phyloP scores from a whole-genome alignment of 495 filamentous ascomycete genomes.

The Bryoglossum gracile region DNA sequence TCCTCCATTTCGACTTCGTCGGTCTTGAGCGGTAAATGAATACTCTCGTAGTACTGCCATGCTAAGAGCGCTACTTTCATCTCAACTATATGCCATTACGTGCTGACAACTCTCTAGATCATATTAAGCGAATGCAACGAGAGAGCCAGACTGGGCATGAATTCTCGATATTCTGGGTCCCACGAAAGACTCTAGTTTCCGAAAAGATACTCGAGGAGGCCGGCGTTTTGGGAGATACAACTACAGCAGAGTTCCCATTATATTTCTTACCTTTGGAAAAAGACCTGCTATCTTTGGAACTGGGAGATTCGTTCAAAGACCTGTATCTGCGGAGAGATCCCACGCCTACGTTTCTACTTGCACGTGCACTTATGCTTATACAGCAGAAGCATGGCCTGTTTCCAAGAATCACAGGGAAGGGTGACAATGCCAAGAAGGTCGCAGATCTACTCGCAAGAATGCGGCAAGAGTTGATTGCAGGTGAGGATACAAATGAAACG shows the following conservation, averaged over 20 bases:
- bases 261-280: conserved; percentile 87
- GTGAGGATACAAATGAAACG: conserved; percentile 58
- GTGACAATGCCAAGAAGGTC: conserved; percentile 82
- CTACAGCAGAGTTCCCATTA: conserved; percentile 73
- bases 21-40: conserved; percentile 62
- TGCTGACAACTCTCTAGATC: conserved; percentile 43
- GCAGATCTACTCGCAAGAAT: conserved; percentile 87
- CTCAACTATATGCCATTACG: conserved; percentile 17
- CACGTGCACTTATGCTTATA: conserved; percentile 90
- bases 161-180: conserved; percentile 89
- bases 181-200: conserved; percentile 83
- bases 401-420: conserved; percentile 92
- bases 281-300: conserved; percentile 84
- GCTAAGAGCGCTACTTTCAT: conserved; percentile 22
- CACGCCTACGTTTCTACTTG: conserved; percentile 77
- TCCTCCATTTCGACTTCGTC: conserved; percentile 51
- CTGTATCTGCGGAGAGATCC: conserved; percentile 88
- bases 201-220: conserved; percentile 89
- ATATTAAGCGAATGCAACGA: conserved; percentile 82
- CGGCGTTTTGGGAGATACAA: conserved; percentile 88
- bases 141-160: conserved; percentile 85
- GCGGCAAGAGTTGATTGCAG: conserved; percentile 81
- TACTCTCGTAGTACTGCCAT: conserved; percentile 23
- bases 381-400: conserved; percentile 91
- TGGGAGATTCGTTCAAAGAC: conserved; percentile 79